Evolutionary conservation across 495 filamentous ascomycete species (phyloP).

Genomic region (Neurospora tetrasperma): DNA sequence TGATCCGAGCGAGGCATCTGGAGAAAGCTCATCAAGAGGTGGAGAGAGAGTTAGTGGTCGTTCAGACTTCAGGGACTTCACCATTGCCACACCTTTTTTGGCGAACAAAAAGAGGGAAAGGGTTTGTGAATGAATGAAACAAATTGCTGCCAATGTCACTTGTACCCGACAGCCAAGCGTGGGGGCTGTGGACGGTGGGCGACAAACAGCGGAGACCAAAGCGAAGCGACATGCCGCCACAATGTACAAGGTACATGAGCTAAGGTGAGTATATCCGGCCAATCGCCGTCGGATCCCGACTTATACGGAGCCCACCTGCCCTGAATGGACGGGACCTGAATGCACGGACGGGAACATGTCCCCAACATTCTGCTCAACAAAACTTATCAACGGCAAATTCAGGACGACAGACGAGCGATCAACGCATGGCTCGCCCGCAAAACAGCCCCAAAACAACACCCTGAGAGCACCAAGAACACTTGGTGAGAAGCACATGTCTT

Average conservation of each 20-base stretch:
- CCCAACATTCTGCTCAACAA: conserved; percentile 32
- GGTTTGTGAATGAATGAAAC: neutral
- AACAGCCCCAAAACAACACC: neutral
- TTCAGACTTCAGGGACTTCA: neutral
- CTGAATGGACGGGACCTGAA: neutral
- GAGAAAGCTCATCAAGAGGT: neutral
- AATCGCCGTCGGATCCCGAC: neutral
- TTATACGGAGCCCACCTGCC: neutral
- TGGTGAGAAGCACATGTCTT: neutral
- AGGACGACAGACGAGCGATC: neutral
- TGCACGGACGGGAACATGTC: conserved; percentile 5
- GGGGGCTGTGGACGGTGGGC: neutral
- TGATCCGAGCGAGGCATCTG: neutral
- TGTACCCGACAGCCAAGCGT: neutral
- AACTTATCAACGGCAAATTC: conserved; percentile 17
- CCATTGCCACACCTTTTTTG: neutral
- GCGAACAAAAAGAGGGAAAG: neutral
- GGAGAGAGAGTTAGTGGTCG: neutral
- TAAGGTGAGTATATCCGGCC: neutral
- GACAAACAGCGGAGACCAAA: neutral
- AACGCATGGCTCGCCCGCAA: neutral
- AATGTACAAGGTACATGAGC: neutral
- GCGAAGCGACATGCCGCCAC: neutral
- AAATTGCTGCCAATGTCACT: neutral
- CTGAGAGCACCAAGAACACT: neutral